phyloP scores from a whole-genome alignment of 108 stramenopile species.

The Skeletonema menzelii region DNA sequence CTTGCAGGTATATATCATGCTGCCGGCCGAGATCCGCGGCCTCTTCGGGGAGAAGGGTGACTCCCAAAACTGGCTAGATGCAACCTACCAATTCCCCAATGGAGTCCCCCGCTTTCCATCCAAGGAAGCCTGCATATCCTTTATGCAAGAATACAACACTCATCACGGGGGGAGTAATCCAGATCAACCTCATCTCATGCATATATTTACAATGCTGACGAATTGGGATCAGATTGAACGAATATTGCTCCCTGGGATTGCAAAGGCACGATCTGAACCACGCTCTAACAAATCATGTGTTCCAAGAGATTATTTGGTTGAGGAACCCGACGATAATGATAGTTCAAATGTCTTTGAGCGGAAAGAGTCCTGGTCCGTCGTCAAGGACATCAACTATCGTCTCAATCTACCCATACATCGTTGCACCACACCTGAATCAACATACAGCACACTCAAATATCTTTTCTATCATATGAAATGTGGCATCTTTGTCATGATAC shows the following conservation, averaged over 20 bases:
- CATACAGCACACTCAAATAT: conserved; percentile 91
- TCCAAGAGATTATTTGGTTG: conserved; percentile 53
- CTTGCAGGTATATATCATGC: too few species aligned
- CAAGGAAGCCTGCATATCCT: conserved; percentile 63
- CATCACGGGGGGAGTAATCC: conserved; percentile 84
- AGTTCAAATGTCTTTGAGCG: conserved; percentile 72
- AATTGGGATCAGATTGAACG: conserved; percentile 85
- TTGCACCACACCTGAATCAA: conserved; percentile 72
- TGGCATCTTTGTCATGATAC: conserved; percentile 97
- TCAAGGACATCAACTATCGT: conserved; percentile 73
- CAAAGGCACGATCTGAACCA: conserved; percentile 77
- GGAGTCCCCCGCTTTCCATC: conserved; percentile 84
- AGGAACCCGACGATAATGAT: conserved; percentile 38
- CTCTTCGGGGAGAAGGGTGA: conserved; percentile 85
- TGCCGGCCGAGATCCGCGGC: conserved; percentile 74
- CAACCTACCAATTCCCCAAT: conserved; percentile 73
- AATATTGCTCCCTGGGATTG: conserved; percentile 72
- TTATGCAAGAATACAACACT: conserved; percentile 77
- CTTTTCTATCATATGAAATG: conserved; percentile 99
- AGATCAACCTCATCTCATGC: conserved; percentile 76
- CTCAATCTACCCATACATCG: conserved; percentile 84
- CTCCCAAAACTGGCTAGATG: conserved; percentile 72
- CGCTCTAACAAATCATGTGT: conserved; percentile 56
- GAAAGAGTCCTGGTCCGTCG: conserved; percentile 51
- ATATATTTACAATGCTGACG: conserved; percentile 87